Evolutionary conservation across 495 filamentous ascomycete genomes (phyloP).

Genomic region (Penicillium bovifimosum): DNA sequence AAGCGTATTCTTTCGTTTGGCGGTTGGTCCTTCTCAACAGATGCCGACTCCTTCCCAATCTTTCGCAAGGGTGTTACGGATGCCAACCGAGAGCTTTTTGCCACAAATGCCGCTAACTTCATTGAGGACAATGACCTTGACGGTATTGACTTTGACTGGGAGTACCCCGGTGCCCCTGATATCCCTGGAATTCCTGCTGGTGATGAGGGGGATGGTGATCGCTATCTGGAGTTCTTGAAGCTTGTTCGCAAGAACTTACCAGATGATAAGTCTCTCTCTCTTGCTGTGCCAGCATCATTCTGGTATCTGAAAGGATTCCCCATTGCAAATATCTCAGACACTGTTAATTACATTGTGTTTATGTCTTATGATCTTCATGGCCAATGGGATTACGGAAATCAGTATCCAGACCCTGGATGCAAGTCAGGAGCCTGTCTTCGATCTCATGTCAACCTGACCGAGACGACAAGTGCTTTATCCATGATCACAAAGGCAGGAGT

Average conservation of each 20-base stretch:
- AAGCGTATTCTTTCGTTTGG: constrained; percentile 44
- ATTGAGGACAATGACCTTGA: constrained; percentile 29
- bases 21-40: constrained; percentile 43
- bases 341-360: constrained; percentile 30
- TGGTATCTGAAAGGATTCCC: constrained; percentile 32
- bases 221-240: constrained; percentile 29
- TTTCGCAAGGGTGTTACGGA: constrained; percentile 32
- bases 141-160: constrained; percentile 41
- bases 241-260: constrained; percentile 1
- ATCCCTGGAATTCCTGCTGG: constrained; percentile 33
- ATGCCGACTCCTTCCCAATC: constrained; percentile 27
- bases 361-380: constrained; percentile 38
- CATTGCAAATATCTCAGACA: constrained; percentile 14
- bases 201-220: constrained; percentile 14
- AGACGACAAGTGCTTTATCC: not conserved
- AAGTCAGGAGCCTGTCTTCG: constrained; percentile 32
- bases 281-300: constrained; percentile 22
- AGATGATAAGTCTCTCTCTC: constrained; percentile 7
- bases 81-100: constrained; percentile 33
- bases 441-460: constrained; percentile 16
- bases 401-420: constrained; percentile 25
- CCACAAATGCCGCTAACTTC: constrained; percentile 31
- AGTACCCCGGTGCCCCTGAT: constrained; percentile 36
- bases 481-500: constrained; percentile 52
- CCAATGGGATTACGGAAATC: constrained; percentile 31